A percentile compares a stretch with the other conserved stretches of the same genome.
Conservation (phyloP, 139 green algal genomes). For the Chlorella sp. region DNA sequence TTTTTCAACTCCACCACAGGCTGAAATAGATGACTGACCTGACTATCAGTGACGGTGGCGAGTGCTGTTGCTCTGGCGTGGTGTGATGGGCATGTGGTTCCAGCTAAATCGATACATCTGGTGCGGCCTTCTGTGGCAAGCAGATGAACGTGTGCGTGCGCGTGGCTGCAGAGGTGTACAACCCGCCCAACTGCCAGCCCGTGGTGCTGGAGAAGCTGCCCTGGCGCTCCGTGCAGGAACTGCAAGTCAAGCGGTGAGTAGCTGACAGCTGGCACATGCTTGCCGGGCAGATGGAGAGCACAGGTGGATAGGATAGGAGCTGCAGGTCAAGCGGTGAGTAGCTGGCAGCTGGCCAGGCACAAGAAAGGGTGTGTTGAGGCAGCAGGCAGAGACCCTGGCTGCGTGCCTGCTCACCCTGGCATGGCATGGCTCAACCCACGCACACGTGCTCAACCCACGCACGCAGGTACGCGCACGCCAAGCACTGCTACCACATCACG, state of each 20-base stretch:
- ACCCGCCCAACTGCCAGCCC: constrained; percentile 11
- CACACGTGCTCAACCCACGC: not conserved
- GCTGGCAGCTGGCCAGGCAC: not conserved
- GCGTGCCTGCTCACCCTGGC: too few species aligned
- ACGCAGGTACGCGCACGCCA: not conserved
- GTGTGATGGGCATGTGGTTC: too few species aligned
- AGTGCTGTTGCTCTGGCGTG: too few species aligned
- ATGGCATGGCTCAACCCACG: not conserved
- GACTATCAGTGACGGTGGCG: too few species aligned
- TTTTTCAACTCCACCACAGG: too few species aligned
- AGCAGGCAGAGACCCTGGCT: too few species aligned
- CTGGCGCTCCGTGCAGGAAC: not conserved
- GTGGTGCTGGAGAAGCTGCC: constrained; percentile 20
- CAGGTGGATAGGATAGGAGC: too few species aligned
- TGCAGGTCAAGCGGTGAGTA: constrained; percentile 1
- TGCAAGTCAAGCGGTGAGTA: constrained; percentile 1
- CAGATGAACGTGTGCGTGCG: not conserved
- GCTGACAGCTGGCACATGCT: not conserved
- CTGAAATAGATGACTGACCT: too few species aligned
- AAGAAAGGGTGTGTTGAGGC: too few species aligned
- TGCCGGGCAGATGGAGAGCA: too few species aligned
- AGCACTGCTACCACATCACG: constrained; percentile 7
- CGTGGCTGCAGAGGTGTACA: not conserved
- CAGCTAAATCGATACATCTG: too few species aligned
- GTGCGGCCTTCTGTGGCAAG: too few species aligned